phyloP scores from a whole-genome alignment of 2,329 filamentous ascomycete species.

The Aspergillus sp. region DNA sequence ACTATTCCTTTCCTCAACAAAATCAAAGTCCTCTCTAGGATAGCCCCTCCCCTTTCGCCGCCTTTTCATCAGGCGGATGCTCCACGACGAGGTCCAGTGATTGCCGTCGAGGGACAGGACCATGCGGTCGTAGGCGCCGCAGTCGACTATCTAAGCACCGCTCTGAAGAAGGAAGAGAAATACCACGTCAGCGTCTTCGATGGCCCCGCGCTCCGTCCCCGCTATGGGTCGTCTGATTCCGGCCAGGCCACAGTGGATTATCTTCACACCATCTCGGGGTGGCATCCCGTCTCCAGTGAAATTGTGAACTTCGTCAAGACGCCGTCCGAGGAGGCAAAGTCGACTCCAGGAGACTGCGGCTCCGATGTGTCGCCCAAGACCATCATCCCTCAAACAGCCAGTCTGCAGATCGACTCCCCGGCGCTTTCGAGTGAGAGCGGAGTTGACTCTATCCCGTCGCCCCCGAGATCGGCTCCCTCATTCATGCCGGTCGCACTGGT shows the following conservation, averaged over 20 bases:
- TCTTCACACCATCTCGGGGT: slow-evolving; percentile 57
- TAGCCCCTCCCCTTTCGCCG: slow-evolving; percentile 57
- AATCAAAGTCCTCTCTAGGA: slow-evolving; percentile 63
- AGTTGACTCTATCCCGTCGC: slow-evolving; percentile 14
- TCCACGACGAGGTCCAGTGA: slow-evolving; percentile 61
- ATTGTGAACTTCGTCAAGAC: slow-evolving; percentile 52
- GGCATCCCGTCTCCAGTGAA: slow-evolving; percentile 66
- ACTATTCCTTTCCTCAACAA: slow-evolving; percentile 66
- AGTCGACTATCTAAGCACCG: slow-evolving; percentile 52
- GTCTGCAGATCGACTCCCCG: slow-evolving; percentile 22
- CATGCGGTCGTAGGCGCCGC: slow-evolving; percentile 55
- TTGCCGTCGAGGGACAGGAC: slow-evolving; percentile 72
- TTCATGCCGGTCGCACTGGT: slow-evolving; percentile 63
- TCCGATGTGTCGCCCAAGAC: slow-evolving; percentile 23
- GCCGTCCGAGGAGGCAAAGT: slow-evolving; percentile 12
- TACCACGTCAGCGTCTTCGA: slow-evolving; percentile 43
- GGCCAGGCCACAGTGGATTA: slow-evolving; percentile 46
- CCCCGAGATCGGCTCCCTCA: slow-evolving; percentile 8
- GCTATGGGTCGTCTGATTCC: slow-evolving; percentile 12
- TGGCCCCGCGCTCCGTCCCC: slow-evolving; percentile 29
- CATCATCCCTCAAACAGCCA: slow-evolving; percentile 22
- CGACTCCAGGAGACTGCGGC: too few relatives aligned
- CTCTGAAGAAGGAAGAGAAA: slow-evolving; percentile 44
- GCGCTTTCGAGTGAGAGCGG: slow-evolving; percentile 17
- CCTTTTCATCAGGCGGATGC: slow-evolving; percentile 17